Conservation (phyloP, 2,329 filamentous ascomycete genomes). For the Cadophora malorum region DNA sequence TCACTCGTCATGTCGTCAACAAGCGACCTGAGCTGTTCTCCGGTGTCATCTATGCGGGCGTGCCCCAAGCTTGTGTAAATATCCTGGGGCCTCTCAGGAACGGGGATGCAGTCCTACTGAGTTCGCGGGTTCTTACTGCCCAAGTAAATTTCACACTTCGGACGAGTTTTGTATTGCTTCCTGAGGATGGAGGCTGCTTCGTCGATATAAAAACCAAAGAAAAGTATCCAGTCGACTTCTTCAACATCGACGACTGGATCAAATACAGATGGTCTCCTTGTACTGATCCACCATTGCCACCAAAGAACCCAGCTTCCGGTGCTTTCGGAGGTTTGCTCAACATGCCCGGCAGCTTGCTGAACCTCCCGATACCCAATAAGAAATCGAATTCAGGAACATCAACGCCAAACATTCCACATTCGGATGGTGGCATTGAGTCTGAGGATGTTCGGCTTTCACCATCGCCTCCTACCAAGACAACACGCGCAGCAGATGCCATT, state of each 20-base stretch:
- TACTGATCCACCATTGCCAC: conserved; percentile 69
- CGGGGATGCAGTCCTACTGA: conserved; percentile 90
- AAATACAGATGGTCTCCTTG: conserved; percentile 81
- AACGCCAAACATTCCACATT: conserved; percentile 28
- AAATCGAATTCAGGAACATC: conserved; percentile 37
- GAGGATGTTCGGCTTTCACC: conserved; percentile 10
- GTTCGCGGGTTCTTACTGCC: conserved; percentile 86
- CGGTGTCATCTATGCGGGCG: conserved; percentile 84
- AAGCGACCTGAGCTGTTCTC: conserved; percentile 83
- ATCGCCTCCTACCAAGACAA: conserved; percentile 35
- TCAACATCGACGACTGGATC: conserved; percentile 79
- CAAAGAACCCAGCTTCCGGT: conserved; percentile 50
- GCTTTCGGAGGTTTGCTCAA: conserved; percentile 49
- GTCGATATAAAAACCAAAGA: conserved; percentile 78
- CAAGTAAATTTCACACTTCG: conserved; percentile 93
- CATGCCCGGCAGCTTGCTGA: conserved; percentile 32
- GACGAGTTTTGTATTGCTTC: conserved; percentile 83
- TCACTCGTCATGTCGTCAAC: conserved; percentile 88
- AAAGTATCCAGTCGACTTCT: conserved; percentile 84
- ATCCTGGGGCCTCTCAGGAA: conserved; percentile 89
- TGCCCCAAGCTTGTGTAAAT: conserved; percentile 86
- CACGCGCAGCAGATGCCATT: conserved; percentile 38
- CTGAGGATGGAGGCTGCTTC: conserved; percentile 87
- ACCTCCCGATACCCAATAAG: conserved; percentile 43
- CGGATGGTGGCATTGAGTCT: conserved; percentile 24